A percentile compares a stretch with the other conserved stretches of the same genome.
Evolutionary conservation across 23 red algal species (phyloP).

Genomic region (Gracilaria caudata): DNA sequence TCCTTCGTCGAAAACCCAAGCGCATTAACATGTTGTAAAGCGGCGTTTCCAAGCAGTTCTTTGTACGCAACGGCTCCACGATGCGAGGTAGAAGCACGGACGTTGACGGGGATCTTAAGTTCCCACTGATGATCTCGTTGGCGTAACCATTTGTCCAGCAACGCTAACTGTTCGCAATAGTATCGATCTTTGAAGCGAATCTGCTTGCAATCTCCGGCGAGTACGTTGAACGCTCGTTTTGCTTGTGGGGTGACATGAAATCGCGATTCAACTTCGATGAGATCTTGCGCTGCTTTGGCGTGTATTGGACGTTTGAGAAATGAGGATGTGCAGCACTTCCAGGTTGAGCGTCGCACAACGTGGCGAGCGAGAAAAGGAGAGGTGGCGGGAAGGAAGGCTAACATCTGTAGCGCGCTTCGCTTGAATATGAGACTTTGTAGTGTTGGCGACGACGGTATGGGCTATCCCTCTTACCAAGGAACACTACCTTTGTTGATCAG

Average conservation of each 20-base stretch:
- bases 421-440: too few species aligned
- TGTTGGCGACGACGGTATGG: too few species aligned
- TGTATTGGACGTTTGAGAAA: not conserved
- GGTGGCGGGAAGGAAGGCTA: too few species aligned
- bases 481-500: too few species aligned
- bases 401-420: too few species aligned
- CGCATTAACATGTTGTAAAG: not conserved
- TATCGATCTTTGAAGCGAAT: conserved; percentile 33
- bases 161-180: conserved; percentile 33
- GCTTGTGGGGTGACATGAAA: conserved; percentile 28
- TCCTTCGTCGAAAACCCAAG: not conserved
- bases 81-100: not conserved
- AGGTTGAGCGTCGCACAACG: not conserved
- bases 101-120: conserved; percentile 29
- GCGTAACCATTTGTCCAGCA: conserved; percentile 45
- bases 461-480: too few species aligned
- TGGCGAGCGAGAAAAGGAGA: too few species aligned
- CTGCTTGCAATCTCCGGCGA: not conserved
- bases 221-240: not conserved
- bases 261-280: conserved; percentile 55
- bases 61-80: conserved; percentile 25
- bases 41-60: conserved; percentile 23
- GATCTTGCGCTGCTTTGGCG: not conserved
- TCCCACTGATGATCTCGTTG: conserved; percentile 27
- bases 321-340: not conserved